Base-by-base conservation (phyloP, 1,284 basidiomycete genomes). In the Ceratobasidium papillatum region DNA sequence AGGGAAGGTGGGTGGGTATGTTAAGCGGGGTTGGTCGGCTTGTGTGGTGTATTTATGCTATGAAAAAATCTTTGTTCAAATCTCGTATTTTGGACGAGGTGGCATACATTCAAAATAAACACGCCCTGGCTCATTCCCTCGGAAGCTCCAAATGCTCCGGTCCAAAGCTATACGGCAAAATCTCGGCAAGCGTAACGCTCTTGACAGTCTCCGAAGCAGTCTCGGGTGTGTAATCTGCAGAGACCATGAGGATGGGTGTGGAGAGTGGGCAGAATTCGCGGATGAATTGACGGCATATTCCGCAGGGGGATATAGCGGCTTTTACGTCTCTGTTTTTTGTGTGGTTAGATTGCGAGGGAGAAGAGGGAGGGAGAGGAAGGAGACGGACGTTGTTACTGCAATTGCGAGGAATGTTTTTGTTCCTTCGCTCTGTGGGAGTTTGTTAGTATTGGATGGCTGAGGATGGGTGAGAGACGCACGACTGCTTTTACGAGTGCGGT, bases 401-500 rank as follows among this genome's bases (percentile, higher is more conserved):
- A 95, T 85, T 0, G 88, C 94, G 19, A 85, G 79, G 81, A 95
- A 94, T 1, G 85, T 84, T 8, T 83, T 85, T 19, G 83, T 87
- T 1, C 93, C 93, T 76, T 94, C 90, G 82, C 92, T 94, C 94
- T 96, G 56, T 36, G 19, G 38, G 12, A 74, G 63, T 34, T 74
- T 68, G 56, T 51, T 41, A 64, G 27, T 47, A 59, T 41, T 43
- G 22, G 71, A 27, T 51, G 45, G 49, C 32, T 54, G 38, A 66
- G 56, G 25, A 74, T n/a, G 38, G 8, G 12, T 61, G 3, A 43
- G 32, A 17, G 14, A 86, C 92, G 80, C 78, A 95, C 94, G 27
- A 91, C 88, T 25, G 93, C 94, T 81, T 95, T 96, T 27, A 94
- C 91, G 65, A 96, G 85, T 0, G 94, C 95, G 0, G 94, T 96